Evolutionary conservation across 257 asterid species (phyloP), one percentile per base, ranked within the genome.

Genomic region (Lantana camara): DNA sequence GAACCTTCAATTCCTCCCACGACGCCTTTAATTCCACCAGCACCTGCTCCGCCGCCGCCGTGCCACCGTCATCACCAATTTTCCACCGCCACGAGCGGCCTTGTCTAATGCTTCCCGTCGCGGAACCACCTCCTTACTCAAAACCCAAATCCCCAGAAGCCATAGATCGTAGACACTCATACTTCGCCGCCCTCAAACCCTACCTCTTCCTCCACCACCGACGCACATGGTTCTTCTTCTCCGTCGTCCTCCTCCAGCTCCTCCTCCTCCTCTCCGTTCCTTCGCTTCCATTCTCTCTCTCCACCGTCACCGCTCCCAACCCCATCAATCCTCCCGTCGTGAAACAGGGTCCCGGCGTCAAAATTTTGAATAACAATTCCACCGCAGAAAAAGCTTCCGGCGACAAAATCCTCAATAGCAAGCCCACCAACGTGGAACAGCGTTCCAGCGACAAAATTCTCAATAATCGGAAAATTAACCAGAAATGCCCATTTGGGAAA

Each of bases 211-310:
- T 70, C 66, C 80, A 79, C 81, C 86, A 80, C 79, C 85, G 85
- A 54, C 77, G 81, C 60, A 53, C 82, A 32, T 83, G 88, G 79
- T 73, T 84, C 50, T 68, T 87, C 34, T 80, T 79, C 79, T 27
- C 77, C 60, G 73, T 87, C 67, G 42, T 82, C 73, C 77, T 81
- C 80, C 68, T 82, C 77, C 89, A 79, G 67, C 78, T 80, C 44
- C 77, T 84, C 52, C 69, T 84, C 37, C 66, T 87, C 54, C 55
- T 75, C 70, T 24, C 79, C 68, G 72, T 75, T 15, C 89, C 79
- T 2, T 60, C 82, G 53, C 46, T 70, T 46, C 84, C 83, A 0
- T 60, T 72, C 60, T 55, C 74, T 2, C 59, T 67, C 68, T 61
- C 81, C 67, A 22, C 67, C 60, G 34, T 60, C 32, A 1, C n/a